Evolutionary conservation across 202 grass and related monocot species (phyloP).

Genomic region (Musa balbisiana): DNA sequence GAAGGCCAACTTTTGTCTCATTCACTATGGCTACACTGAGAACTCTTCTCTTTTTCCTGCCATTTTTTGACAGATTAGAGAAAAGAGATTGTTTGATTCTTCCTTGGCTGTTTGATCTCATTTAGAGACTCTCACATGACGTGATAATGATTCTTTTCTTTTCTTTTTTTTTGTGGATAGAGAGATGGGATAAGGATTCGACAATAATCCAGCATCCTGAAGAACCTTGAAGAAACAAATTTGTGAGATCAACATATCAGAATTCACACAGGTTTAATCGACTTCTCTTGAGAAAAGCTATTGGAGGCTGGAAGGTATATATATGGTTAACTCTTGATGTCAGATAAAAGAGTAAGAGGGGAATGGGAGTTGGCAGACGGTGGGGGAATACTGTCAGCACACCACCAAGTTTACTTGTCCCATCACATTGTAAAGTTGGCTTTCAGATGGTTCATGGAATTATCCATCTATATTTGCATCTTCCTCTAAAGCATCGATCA

Average conservation of each 20-base stretch:
- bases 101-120: not conserved
- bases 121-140: not conserved
- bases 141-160: not conserved
- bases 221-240: not conserved
- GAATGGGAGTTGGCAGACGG: not conserved
- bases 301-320: no score
- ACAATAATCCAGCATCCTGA: not conserved
- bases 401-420: not conserved
- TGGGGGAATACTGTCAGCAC: not conserved
- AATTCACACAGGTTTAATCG: not conserved
- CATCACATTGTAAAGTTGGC: not conserved
- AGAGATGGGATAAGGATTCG: not conserved
- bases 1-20: no score
- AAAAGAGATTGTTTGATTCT: not conserved
- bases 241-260: not conserved
- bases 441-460: not conserved
- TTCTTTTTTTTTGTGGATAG: not conserved
- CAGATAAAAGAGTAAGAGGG: not conserved
- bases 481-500: not conserved
- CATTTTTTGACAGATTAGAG: not conserved
- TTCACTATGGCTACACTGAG: not conserved
- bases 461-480: not conserved
- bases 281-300: no score
- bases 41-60: not conserved
- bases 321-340: no score